Evolutionary conservation across 2,329 filamentous ascomycete genomes (phyloP).

Genomic region (Blastomyces silverae): DNA sequence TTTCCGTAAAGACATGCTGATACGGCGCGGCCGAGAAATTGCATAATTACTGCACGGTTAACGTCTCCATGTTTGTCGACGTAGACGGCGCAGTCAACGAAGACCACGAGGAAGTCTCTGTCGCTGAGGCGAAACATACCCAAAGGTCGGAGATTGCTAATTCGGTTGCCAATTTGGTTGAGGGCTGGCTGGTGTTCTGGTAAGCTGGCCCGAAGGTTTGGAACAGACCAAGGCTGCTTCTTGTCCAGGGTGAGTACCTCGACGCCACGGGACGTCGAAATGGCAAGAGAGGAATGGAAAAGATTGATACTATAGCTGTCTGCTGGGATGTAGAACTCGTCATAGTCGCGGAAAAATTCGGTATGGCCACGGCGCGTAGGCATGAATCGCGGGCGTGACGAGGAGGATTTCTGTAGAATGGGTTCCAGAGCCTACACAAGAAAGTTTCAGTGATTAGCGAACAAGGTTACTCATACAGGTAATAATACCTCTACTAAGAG

Average conservation of each 20-base stretch:
- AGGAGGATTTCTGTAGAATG: constrained; percentile 83
- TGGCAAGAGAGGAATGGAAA: constrained; percentile 89
- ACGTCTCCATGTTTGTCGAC: constrained; percentile 98
- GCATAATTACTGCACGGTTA: constrained; percentile 89
- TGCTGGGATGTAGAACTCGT: constrained; percentile 95
- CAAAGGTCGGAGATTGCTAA: constrained; percentile 74
- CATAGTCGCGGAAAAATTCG: constrained; percentile 95
- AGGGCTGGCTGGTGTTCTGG: constrained; percentile 56
- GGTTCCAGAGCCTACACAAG: constrained; percentile 70
- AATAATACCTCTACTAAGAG: not conserved
- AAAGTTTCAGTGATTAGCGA: constrained; percentile 10
- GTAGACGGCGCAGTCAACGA: constrained; percentile 94
- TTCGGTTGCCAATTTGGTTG: constrained; percentile 74
- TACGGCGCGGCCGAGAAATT: constrained; percentile 91
- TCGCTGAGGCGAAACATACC: constrained; percentile 96
- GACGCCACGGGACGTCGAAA: constrained; percentile 84
- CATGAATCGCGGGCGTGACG: constrained; percentile 68
- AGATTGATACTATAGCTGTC: constrained; percentile 94
- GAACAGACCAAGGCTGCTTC: constrained; percentile 90
- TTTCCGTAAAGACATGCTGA: constrained; percentile 83
- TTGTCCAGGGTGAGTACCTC: constrained; percentile 96
- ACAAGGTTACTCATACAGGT: constrained; percentile 10
- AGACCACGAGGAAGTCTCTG: constrained; percentile 85
- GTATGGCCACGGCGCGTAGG: constrained; percentile 59
- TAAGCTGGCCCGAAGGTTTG: constrained; percentile 63